Conservation (phyloP, 1,284 basidiomycete species). For the Puccinia coronata region DNA sequence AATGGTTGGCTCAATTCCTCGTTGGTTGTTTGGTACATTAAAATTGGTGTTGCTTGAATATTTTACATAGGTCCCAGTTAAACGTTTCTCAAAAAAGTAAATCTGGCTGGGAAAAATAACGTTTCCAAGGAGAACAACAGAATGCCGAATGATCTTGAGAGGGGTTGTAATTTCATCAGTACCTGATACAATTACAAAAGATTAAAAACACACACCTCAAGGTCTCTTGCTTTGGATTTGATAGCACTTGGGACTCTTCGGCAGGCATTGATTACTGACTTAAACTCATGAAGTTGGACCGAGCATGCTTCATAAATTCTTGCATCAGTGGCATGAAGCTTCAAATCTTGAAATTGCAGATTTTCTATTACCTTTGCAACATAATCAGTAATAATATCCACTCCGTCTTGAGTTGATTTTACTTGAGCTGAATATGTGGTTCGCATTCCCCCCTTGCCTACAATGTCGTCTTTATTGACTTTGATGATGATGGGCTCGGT, state of each 20-base stretch:
- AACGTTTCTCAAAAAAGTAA: background rate
- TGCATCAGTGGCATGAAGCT: background rate
- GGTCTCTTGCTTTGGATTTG: background rate
- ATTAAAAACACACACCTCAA: background rate
- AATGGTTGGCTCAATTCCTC: background rate
- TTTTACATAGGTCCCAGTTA: background rate
- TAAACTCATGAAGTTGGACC: background rate
- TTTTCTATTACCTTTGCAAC: background rate
- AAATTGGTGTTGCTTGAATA: constrained; percentile 17
- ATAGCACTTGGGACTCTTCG: background rate
- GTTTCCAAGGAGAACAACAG: constrained; percentile 4
- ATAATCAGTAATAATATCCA: background rate
- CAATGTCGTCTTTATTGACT: background rate
- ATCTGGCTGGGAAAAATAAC: background rate
- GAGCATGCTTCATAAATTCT: background rate
- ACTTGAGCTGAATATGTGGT: background rate
- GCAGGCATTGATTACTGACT: background rate
- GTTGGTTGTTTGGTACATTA: background rate
- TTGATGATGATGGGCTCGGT: background rate
- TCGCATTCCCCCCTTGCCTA: background rate
- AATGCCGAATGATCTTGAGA: background rate
- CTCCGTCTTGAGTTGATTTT: background rate
- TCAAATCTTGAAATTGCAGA: background rate
- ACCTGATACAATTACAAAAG: background rate
- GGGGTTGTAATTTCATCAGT: no score